These are phyloP conservation scores for Nyssa sinensis DNA, from an alignment of 148 eudicot species.

Conservation along the genomic window DNA sequence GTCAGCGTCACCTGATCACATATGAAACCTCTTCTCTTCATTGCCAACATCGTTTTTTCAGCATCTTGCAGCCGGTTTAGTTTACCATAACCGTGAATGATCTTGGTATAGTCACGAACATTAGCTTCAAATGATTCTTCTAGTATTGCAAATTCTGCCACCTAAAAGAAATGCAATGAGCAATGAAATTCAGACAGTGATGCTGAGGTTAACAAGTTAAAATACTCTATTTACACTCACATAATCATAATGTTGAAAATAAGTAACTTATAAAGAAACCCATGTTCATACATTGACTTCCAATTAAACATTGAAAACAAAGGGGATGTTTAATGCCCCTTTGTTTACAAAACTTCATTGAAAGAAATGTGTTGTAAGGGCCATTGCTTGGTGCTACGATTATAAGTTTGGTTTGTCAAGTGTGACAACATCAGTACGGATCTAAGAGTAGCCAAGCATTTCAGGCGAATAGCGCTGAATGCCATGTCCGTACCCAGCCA, in stretches of 20 bases:
- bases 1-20: slow-evolving; percentile 87
- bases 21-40: slow-evolving; percentile 56
- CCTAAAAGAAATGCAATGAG: background rate
- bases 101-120: slow-evolving; percentile 88
- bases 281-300: background rate
- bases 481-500: too few species aligned
- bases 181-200: background rate
- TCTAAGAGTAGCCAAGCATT: too few species aligned
- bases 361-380: background rate
- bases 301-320: background rate
- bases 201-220: background rate
- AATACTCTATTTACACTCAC: background rate
- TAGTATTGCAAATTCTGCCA: too few species aligned
- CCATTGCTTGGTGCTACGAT: too few species aligned
- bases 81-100: slow-evolving; percentile 73
- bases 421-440: too few species aligned
- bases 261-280: background rate
- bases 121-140: slow-evolving; percentile 73
- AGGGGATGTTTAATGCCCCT: background rate
- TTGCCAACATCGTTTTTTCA: slow-evolving; percentile 48
- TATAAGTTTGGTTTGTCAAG: too few species aligned
- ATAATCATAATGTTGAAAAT: background rate
- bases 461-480: too few species aligned
- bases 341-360: background rate
- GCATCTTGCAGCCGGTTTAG: slow-evolving; percentile 64